Conservation (phyloP, 2,329 filamentous ascomycete species). For the Xylariaceae sp. region DNA sequence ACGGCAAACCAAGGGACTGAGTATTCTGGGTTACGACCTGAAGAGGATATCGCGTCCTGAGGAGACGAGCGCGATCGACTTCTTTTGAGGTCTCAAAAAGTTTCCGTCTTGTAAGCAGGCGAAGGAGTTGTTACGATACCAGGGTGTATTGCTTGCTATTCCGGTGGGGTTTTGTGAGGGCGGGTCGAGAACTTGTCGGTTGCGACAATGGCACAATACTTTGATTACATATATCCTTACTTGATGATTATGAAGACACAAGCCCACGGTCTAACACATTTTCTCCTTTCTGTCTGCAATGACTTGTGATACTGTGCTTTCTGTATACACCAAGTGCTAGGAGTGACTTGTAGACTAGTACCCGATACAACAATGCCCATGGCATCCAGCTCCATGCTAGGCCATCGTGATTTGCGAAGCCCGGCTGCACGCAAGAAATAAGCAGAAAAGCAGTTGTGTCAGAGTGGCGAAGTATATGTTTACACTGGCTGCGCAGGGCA, state of each 20-base stretch:
- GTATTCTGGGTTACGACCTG: constrained; percentile 53
- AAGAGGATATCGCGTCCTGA: constrained; percentile 44
- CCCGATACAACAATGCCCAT: not conserved
- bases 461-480: constrained; percentile 9
- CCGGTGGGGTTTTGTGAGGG: not conserved
- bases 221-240: constrained; percentile 5
- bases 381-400: too few relatives aligned
- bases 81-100: not conserved
- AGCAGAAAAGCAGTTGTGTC: not conserved
- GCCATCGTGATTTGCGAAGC: too few relatives aligned
- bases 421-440: not conserved
- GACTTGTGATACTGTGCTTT: not conserved
- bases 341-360: not conserved
- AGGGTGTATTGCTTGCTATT: constrained; percentile 2
- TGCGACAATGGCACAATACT: not conserved
- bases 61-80: not conserved
- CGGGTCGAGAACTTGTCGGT: not conserved
- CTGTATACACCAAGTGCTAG: not conserved
- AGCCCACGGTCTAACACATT: not conserved
- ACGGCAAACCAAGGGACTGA: constrained; percentile 73
- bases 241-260: not conserved
- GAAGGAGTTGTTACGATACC: not conserved
- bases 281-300: not conserved
- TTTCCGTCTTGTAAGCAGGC: not conserved
- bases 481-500: not conserved